Evolutionary conservation across 441 rosid species (phyloP), one percentile per base, ranked within the genome.

Genomic region (Eruca vesicaria): DNA sequence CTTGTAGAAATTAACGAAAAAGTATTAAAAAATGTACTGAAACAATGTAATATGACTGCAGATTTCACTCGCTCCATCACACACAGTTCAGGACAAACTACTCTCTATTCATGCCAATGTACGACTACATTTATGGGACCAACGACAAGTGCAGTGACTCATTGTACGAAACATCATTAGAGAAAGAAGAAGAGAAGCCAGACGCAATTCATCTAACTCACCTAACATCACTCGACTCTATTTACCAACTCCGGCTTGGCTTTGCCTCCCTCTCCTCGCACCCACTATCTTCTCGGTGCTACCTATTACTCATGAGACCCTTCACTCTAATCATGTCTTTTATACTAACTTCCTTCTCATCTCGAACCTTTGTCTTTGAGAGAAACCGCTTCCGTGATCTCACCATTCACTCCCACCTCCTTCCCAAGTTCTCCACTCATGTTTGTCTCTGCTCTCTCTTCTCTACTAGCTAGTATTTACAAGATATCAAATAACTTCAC

Each of bases 1-100:
- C 43, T 36, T 36, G 43, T 36, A 36, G 43, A 33, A 36, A 5
- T 36, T 2, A 36, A 9, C 43, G 10, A 5, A 36, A 36, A 36
- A 10, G n/a, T 36, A n/a, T n/a, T n/a, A 35, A 9, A 43, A 14
- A 43, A 14, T n/a, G 16, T 31, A 64, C 8, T 9, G 2, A 28
- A 50, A 66, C 32, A 61, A 4, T 18, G 50, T 68, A 10, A 43
- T n/a, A n/a, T 29, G 10, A n/a, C 14, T 36, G 45, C 82, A 87
- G 89, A 28, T 84, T 67, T 57, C 90, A 88, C 71, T 88, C 96
- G 1, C 78, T 87, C 7, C 96, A 90, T 53, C 96, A 90, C 75
- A 90, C 96, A 0, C 84, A 87, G 45, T 88, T 88, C 57, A 86
- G 84, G 29, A 84, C 87, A 5, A 88, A 86, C 70, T 88, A 86